A percentile compares a stretch with the other conserved stretches of the same genome.
These are phyloP conservation scores for Aspergillus campestris DNA, from an alignment of 495 filamentous ascomycete species.

Conservation along the genomic window DNA sequence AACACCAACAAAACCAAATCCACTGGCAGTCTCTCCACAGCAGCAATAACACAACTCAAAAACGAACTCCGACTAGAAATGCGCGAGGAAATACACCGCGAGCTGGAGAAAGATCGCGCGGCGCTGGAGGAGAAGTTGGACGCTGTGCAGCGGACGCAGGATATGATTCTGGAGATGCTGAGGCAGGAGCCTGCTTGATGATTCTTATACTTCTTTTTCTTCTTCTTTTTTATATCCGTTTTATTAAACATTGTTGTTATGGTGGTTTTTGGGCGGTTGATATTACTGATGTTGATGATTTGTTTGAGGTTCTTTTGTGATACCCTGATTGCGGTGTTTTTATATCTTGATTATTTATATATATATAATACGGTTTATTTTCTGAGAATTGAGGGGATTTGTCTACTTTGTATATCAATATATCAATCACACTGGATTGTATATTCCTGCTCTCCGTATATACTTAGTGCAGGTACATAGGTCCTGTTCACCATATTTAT, in stretches of 20 bases:
- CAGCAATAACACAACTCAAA: slow-evolving; percentile 12
- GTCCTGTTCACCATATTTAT: too few species aligned
- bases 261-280: background rate
- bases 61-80: slow-evolving; percentile 32
- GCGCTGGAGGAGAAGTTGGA: slow-evolving; percentile 31
- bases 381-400: too few species aligned
- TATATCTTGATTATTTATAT: background rate
- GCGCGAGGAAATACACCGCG: slow-evolving; percentile 20
- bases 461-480: background rate
- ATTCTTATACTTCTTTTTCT: too few species aligned
- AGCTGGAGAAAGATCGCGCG: slow-evolving; percentile 26
- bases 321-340: background rate
- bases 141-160: slow-evolving; percentile 34
- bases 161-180: slow-evolving; percentile 41
- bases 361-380: background rate
- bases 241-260: slow-evolving; percentile 9
- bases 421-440: background rate
- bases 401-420: too few species aligned
- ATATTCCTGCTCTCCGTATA: background rate
- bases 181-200: slow-evolving; percentile 30
- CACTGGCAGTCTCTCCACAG: too few species aligned
- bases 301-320: background rate
- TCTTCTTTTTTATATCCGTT: slow-evolving; percentile 2
- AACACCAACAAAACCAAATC: too few species aligned
- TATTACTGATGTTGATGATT: background rate